Base-by-base conservation (phyloP, 176 grass and related monocot genomes). In the Phoenix roebelenii region DNA sequence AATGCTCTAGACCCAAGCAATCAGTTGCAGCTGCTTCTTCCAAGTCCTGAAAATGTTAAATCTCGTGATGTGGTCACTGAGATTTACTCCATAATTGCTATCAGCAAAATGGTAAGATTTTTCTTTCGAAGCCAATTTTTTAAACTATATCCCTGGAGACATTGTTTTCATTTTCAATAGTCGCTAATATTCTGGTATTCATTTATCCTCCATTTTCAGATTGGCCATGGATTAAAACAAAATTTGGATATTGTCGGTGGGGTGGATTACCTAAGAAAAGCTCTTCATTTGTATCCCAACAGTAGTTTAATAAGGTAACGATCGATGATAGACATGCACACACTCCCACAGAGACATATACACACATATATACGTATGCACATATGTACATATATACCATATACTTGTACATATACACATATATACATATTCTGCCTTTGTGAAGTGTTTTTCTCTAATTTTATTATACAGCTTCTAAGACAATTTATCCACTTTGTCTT, bases 211-310 rank as follows among this genome's bases (percentile, higher is more conserved):
- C 15, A 22, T 49, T 69, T 85, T 15, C 61, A 97, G 92, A 85
- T 90, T 55, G 68, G 51, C 19, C 48, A 25, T 57, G 75, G 78
- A 29, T 72, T 25, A 60, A 69, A 77, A 44, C 71, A 85, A 54
- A 57, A 58, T 67, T 57, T 91, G 59, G 75, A 61, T 57, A 73
- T 78, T 77, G 75, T 78, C 52, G 61, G 62, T 75, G 79, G 87
- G 39, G 57, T 97, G 53, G 72, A 75, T 67, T 84, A 91, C 78
- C 69, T 97, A 19, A 83, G 82, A 79, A 88, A 81, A 75, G 78
- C 77, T 69, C 81, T 97, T 57, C 92, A 88, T 72, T 85, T 97
- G 87, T 97, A 85, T 80, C 92, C 92, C 15, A 54, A 88, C 69
- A 85, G 76, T 73, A 82, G 55, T 74, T 88, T 91, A 75, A 61